These are phyloP conservation scores for Tilletiopsis washingtonensis DNA, from an alignment of 1,284 basidiomycete species.

Conservation along the genomic window DNA sequence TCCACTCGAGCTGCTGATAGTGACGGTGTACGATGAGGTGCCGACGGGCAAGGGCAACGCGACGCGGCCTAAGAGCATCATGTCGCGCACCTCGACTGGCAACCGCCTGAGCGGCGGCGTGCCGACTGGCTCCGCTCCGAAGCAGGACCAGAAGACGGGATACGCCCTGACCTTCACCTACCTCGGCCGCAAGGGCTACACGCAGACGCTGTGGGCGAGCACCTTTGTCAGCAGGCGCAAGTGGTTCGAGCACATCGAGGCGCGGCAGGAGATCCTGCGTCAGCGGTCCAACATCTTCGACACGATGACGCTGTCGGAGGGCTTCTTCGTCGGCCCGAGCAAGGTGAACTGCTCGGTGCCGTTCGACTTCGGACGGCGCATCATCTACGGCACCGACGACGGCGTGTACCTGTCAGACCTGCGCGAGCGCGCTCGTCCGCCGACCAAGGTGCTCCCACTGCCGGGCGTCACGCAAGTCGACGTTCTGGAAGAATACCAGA, in stretches of 20 bases:
- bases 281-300: constrained; percentile 84
- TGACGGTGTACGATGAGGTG: constrained; percentile 70
- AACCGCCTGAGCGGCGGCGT: constrained; percentile 29
- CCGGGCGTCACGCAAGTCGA: constrained; percentile 91
- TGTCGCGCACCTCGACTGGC: constrained; percentile 50
- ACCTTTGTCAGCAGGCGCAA: constrained; percentile 79
- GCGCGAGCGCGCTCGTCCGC: constrained; percentile 60
- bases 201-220: constrained; percentile 84
- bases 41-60: constrained; percentile 34
- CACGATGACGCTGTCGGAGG: constrained; percentile 72
- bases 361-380: constrained; percentile 72
- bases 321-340: constrained; percentile 72
- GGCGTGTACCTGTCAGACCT: constrained; percentile 91
- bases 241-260: constrained; percentile 87
- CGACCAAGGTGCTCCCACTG: constrained; percentile 80
- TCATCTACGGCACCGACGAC: constrained; percentile 94
- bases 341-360: constrained; percentile 86
- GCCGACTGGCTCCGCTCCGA: constrained; percentile 50
- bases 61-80: constrained; percentile 51
- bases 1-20: constrained; percentile 82
- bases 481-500: constrained; percentile 89
- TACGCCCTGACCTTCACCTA: constrained; percentile 88
- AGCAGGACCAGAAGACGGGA: constrained; percentile 72
- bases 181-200: constrained; percentile 86
- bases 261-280: constrained; percentile 76